Conservation (phyloP, 768 basidiomycete genomes). For the Russula ochroleuca region DNA sequence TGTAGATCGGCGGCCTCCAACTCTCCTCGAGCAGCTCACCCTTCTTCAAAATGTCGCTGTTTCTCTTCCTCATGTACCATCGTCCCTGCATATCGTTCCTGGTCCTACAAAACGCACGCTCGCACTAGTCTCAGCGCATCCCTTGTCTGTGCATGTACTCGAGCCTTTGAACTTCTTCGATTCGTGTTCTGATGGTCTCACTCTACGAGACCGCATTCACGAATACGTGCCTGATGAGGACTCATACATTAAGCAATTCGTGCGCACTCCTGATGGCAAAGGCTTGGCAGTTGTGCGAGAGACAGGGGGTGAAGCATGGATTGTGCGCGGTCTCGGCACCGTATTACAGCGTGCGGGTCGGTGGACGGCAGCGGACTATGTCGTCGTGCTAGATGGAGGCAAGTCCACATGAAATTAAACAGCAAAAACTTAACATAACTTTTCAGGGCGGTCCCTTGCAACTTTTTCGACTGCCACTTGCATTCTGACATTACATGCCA, state of each 20-base stretch:
- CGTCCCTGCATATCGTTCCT: constrained; percentile 52
- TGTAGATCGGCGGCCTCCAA: constrained; percentile 84
- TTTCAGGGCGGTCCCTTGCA: constrained; percentile 49
- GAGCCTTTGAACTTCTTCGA: constrained; percentile 60
- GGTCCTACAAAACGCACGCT: constrained; percentile 38
- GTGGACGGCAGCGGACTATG: constrained; percentile 57
- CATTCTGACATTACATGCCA: constrained; percentile 51
- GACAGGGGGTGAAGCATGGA: constrained; percentile 63
- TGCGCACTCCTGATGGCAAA: constrained; percentile 74
- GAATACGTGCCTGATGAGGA: constrained; percentile 20
- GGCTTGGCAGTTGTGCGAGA: constrained; percentile 66
- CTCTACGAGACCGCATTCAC: constrained; percentile 24
- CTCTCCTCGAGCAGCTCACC: constrained; percentile 69
- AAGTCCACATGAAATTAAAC: constrained; percentile 25
- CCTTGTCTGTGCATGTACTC: constrained; percentile 58
- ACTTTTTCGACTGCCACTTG: constrained; percentile 52
- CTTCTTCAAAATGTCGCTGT: constrained; percentile 59
- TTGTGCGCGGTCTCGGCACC: constrained; percentile 44
- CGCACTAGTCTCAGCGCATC: constrained; percentile 59
- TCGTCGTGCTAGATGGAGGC: constrained; percentile 71
- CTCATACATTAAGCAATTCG: constrained; percentile 49
- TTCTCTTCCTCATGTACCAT: constrained; percentile 46
- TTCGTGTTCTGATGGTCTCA: constrained; percentile 48
- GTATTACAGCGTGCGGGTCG: constrained; percentile 45
- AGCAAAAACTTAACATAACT: constrained; percentile 12